These are phyloP conservation scores for Pleurotus platypus DNA, from an alignment of 768 basidiomycete species.

Conservation along the genomic window DNA sequence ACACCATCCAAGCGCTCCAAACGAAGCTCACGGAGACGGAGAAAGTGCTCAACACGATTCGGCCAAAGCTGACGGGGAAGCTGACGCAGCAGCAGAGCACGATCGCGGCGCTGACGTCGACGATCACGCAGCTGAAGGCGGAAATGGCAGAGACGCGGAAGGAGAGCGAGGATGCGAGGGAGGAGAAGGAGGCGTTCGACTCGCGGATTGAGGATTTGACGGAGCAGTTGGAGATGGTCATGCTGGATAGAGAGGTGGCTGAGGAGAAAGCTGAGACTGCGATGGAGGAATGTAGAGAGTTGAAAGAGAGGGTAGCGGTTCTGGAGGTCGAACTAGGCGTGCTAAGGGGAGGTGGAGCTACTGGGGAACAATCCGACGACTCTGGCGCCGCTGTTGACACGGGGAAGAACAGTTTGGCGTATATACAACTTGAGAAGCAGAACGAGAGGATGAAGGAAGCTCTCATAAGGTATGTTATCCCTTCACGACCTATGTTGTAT, in stretches of 20 bases:
- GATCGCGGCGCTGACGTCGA: constrained; percentile 5
- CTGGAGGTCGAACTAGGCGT: constrained; percentile 83
- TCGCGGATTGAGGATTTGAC: constrained; percentile 51
- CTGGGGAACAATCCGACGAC: constrained; percentile 15
- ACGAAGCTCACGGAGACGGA: constrained; percentile 81
- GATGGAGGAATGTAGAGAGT: constrained; percentile 72
- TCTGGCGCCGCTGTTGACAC: constrained; percentile 21
- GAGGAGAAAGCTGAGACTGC: constrained; percentile 87
- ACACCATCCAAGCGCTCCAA: constrained; percentile 82
- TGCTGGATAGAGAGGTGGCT: constrained; percentile 94
- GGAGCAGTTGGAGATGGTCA: constrained; percentile 92
- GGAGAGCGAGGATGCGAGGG: constrained; percentile 1
- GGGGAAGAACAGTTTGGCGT: constrained; percentile 58
- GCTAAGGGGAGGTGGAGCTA: constrained; percentile 55
- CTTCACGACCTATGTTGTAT: neutral
- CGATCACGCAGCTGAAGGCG: neutral
- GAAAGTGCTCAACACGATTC: constrained; percentile 65
- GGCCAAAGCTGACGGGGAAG: constrained; percentile 91
- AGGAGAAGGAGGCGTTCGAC: constrained; percentile 3
- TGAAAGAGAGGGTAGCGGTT: constrained; percentile 74
- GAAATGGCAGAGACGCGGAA: neutral
- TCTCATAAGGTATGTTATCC: constrained; percentile 59
- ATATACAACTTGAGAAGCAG: constrained; percentile 92
- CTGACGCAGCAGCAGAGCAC: constrained; percentile 61
- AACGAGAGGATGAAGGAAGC: constrained; percentile 96